phyloP scores from a whole-genome alignment of 2,329 filamentous ascomycete genomes.

The Claviceps purpurea region DNA sequence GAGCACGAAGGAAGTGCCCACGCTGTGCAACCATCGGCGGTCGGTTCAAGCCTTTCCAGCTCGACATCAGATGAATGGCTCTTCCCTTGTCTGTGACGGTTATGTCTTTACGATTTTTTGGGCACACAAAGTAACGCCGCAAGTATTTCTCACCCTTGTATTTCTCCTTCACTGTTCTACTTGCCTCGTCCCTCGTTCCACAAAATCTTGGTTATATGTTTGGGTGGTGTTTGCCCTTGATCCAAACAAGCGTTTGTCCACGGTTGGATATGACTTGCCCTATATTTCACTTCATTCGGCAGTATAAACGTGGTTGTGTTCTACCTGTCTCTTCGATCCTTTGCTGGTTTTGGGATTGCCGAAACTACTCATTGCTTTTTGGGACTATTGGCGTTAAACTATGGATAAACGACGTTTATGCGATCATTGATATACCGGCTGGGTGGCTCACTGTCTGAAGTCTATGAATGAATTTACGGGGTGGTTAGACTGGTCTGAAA shows the following conservation, averaged over 20 bases:
- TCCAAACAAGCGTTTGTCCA: not conserved
- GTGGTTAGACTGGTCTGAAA: not conserved
- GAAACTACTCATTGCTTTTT: not conserved
- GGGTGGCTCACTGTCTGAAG: conserved; percentile 1
- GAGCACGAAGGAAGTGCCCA: conserved; percentile 64
- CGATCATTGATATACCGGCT: not conserved
- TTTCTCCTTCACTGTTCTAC: not conserved
- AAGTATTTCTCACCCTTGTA: not conserved
- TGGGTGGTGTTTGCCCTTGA: not conserved
- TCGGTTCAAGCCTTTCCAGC: conserved; percentile 72
- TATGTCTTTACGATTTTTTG: not conserved
- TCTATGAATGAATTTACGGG: conserved; percentile 1
- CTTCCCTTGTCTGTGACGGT: conserved; percentile 2
- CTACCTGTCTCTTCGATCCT: not conserved
- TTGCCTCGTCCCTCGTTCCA: not conserved
- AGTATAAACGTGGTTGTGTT: not conserved
- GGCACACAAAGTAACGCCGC: not conserved
- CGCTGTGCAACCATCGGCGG: conserved; percentile 67
- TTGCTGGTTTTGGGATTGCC: not conserved
- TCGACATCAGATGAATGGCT: conserved; percentile 43
- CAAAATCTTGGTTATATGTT: not conserved
- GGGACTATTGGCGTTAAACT: conserved; percentile 1
- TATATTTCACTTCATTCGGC: not conserved
- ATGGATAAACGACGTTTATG: conserved; percentile 2
- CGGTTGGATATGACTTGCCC: not conserved